Percentiles rank a stretch among this genome's conserved stretches.
These are phyloP conservation scores for Boeremia exigua DNA, from an alignment of 2,329 filamentous ascomycete species.

Conservation along the genomic window DNA sequence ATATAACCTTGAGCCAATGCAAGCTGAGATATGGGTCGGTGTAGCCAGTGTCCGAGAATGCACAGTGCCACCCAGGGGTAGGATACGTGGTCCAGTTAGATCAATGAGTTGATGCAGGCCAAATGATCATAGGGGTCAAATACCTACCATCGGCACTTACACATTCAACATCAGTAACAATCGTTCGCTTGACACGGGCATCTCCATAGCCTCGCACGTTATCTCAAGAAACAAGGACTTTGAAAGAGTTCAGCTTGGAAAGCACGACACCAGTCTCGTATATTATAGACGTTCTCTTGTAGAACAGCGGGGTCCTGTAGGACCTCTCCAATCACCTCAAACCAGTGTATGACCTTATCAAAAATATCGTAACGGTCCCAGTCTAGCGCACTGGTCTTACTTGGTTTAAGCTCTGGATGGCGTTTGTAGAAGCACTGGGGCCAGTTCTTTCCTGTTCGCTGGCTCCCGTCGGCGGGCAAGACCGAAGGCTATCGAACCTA, in stretches of 20 bases:
- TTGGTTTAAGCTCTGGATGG: not conserved
- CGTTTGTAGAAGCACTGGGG: not conserved
- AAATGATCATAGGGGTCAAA: not conserved
- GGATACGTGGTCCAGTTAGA: constrained; percentile 6
- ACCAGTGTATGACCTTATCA: not conserved
- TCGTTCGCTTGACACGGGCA: constrained; percentile 14
- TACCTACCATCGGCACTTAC: not conserved
- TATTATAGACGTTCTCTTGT: not conserved
- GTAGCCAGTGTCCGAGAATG: constrained; percentile 23
- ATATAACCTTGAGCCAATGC: constrained; percentile 44
- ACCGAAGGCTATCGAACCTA: not conserved
- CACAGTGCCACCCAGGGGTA: constrained; percentile 22
- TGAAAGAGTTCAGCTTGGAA: constrained; percentile 21
- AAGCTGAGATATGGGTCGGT: constrained; percentile 43
- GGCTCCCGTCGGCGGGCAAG: not conserved
- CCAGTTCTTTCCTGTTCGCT: not conserved
- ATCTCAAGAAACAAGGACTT: constrained; percentile 27
- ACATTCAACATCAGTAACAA: not conserved
- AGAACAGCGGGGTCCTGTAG: not conserved
- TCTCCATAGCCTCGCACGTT: constrained; percentile 20
- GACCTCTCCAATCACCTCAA: not conserved
- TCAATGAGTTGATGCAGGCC: constrained; percentile 2
- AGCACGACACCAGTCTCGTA: constrained; percentile 22
- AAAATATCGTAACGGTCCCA: not conserved
- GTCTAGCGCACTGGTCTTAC: not conserved